Percentiles rank a stretch among this genome's conserved stretches.
phyloP scores from a whole-genome alignment of 768 basidiomycete genomes.

The Leucogyrophana mollusca region DNA sequence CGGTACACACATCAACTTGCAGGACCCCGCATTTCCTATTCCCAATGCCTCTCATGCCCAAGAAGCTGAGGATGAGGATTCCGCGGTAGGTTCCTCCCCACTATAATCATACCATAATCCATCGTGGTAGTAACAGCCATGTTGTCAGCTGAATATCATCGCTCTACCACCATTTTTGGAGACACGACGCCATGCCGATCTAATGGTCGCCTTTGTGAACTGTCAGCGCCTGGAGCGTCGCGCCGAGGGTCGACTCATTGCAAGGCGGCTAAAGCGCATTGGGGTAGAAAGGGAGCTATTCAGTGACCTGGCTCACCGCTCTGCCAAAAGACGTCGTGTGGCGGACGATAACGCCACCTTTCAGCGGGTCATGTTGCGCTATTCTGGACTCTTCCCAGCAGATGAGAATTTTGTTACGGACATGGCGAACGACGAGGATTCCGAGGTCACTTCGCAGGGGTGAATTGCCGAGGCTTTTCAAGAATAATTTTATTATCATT shows the following conservation, averaged over 20 bases:
- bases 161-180: neutral
- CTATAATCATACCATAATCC: too few species aligned
- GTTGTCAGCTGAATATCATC: neutral
- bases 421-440: neutral
- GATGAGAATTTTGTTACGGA: neutral
- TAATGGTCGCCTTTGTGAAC: neutral
- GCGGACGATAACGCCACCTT: constrained; percentile 5
- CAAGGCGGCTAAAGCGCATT: neutral
- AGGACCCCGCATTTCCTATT: too few species aligned
- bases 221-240: neutral
- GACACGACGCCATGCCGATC: neutral
- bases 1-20: constrained; percentile 10
- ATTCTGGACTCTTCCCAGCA: neutral
- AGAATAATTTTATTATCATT: too few species aligned
- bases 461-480: too few species aligned
- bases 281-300: constrained; percentile 7
- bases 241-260: neutral
- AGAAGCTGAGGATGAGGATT: too few species aligned
- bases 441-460: too few species aligned
- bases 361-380: neutral
- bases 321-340: neutral
- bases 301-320: neutral
- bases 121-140: too few species aligned
- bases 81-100: too few species aligned
- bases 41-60: too few species aligned